Conservation (phyloP, 495 filamentous ascomycete genomes). For the Staphylotrichum tortipilum region DNA sequence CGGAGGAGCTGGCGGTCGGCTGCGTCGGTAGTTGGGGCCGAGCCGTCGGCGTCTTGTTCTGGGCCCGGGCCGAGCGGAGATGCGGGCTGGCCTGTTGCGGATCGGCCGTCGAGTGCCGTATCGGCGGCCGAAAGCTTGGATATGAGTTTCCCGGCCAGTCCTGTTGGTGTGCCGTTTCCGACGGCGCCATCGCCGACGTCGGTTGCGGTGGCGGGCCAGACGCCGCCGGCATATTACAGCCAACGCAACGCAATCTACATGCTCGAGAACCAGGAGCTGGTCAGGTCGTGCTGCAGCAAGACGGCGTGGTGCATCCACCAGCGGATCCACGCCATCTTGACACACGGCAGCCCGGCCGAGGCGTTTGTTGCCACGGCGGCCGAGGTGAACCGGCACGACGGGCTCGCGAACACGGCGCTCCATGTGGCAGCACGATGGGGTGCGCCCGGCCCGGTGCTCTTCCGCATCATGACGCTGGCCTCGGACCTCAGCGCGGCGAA, state of each 20-base stretch:
- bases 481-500: constrained; percentile 1
- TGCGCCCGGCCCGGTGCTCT: constrained; percentile 7
- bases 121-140: no score
- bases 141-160: no score
- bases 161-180: no score
- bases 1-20: constrained; percentile 2
- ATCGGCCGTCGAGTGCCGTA: no score
- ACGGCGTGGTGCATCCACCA: constrained; percentile 11
- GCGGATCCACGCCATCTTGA: constrained; percentile 9
- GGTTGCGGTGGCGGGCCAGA: neutral
- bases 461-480: neutral
- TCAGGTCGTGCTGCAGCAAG: constrained; percentile 10
- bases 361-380: constrained; percentile 5
- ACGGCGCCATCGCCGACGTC: no score
- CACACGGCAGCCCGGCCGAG: constrained; percentile 2
- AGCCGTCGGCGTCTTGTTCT: neutral
- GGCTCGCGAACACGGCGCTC: constrained; percentile 9
- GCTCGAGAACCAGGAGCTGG: constrained; percentile 10
- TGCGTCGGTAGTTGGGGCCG: neutral
- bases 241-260: neutral
- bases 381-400: constrained; percentile 8
- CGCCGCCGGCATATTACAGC: no score
- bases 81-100: neutral
- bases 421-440: constrained; percentile 13
- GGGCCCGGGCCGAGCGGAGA: neutral